Evolutionary conservation across 2,329 filamentous ascomycete genomes (phyloP), one percentile per base, ranked within the genome.

Genomic region (Clonostachys rosea): DNA sequence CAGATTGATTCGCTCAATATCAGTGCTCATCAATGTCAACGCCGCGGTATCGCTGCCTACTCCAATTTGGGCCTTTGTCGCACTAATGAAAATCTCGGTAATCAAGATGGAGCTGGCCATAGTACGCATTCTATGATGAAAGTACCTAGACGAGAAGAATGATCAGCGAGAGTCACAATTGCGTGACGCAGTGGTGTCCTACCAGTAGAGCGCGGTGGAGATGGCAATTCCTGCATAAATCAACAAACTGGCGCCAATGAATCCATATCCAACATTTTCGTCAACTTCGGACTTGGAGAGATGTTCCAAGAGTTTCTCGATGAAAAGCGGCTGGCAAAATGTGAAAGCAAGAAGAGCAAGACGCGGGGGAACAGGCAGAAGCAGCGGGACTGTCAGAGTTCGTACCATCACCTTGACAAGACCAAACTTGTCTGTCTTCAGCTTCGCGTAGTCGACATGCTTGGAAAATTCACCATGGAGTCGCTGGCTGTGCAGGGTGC

Each of bases 1-100:
- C 1, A 53, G 41, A 3, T 61, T 54, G 4, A 75, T 65, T 6
- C 66, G 62, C 48, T 75, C 73, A 10, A 75, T 59, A 43, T 78
- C 74, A 5, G 69, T 65, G 47, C 64, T 72, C 73, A 76, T 76
- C 4, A 76, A 59, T 0, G 73, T 75, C 40, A 76, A 51, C 0
- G 70, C 64, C 0, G 69, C 66, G 4, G 66, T 61, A n/a, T 71
- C 64, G 34, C 68, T 64, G 4, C 63, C 56, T 0, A 59, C 54
- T 0, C 59, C 60, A 4, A 64, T 47, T 7, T 61, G 61, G n/a
- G 64, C 51, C 13, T 52, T 51, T 0, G 59, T 62, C 1, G 63
- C 65, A 48, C 68, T 64, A 11, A 50, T 51, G 42, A 68, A 71
- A 3, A 71, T 57, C 4, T 56, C 58, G 0, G 62, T 52, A 2